Evolutionary conservation across 1,139 yeast species (phyloP), one percentile per base, ranked within the genome.

Genomic region (Sugiyamaella sp.): DNA sequence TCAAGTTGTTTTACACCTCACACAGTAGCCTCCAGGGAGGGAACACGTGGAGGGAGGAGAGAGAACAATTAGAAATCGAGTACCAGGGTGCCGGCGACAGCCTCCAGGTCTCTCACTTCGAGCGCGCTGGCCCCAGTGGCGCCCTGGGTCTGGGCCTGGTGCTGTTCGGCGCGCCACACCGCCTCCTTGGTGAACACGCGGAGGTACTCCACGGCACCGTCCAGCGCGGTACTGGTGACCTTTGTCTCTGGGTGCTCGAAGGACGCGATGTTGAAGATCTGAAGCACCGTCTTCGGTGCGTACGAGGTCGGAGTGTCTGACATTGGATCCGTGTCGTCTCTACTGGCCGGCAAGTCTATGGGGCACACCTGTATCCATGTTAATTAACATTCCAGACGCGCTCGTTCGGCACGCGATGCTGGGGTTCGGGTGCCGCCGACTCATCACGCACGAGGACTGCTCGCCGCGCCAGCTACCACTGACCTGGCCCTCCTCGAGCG

Each of bases 111-210:
- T 6, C 52, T 54, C 10, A 54, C 64, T 40, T 61, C 66, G 32
- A 66, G 54, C 58, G 39, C 22, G 49, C 43, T 20, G 49, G 24
- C 1, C 41, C 35, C 53, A 27, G 42, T 20, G 27, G 10, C 29
- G 51, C 14, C 22, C 54, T 14, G 47, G 42, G 24, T 42, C 44
- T 19, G 38, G 9, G 42, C 46, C 47, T 52, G 52, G 33, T 58
- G 57, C 25, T 60, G 60, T 37, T 65, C 67, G 5, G 70, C 62
- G 27, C 71, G 57, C 67, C 69, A 65, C 12, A 67, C 57, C 1
- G 71, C 70, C 48, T 67, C 71, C 32, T 68, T 64, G 3, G 71
- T 66, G 53, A 67, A 67, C 3, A 66, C 58, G 14, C 69, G 64
- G 20, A 67, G 51, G 47, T 67, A 67, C 53, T 67, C 70, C 3